Base-by-base conservation (phyloP, 2,329 filamentous ascomycete species). In the Cercospora canescens region DNA sequence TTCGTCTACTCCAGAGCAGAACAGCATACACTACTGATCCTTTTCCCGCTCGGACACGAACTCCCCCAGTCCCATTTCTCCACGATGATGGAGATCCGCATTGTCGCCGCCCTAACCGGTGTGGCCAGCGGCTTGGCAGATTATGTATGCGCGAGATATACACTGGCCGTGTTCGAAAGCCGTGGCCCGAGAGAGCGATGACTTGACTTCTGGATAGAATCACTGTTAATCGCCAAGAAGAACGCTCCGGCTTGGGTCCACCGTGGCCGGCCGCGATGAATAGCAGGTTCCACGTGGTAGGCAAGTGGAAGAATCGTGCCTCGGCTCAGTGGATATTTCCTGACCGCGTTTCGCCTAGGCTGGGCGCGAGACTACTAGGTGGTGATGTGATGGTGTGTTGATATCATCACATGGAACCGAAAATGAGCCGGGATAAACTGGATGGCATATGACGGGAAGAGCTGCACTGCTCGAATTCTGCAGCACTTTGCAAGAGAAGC, bases 331-430 rank as follows among this genome's bases (percentile, higher is more conserved):
- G 50, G 50, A 28, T 28, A 26, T 34, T 39, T 41, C 21, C 21
- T 56, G 60, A 56, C 12, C 21, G 45, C 59, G 59, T 24, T 48
- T 61, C 41, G 26, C 34, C 41, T 61, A 35, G 59, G 45, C 41
- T 48, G 59, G 14, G 18, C 30, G 18, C 21, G 26, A 54, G 48
- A 50, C 14, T 12, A 6, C 57, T n/a, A n/a, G 45, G 24, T n/a
- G 4, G 12, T 52, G 45, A 28, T 8, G 41, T 28, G 28, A 50
- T 28, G 28, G 39, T 54, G 59, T 39, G 41, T 59, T 59, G 62
- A 54, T 59, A 52, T 58, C 55, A 54, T 63, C 62, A 63, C 62
- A 59, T 63, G 62, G 34, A 24, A 35, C 35, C 54, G 37, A 63
- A 52, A 63, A 57, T 32, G 34, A 50, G 28, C 39, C 54, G 54